These are phyloP conservation scores for Candida wancherniae DNA, from an alignment of 805 yeast genomes.

Conservation along the genomic window DNA sequence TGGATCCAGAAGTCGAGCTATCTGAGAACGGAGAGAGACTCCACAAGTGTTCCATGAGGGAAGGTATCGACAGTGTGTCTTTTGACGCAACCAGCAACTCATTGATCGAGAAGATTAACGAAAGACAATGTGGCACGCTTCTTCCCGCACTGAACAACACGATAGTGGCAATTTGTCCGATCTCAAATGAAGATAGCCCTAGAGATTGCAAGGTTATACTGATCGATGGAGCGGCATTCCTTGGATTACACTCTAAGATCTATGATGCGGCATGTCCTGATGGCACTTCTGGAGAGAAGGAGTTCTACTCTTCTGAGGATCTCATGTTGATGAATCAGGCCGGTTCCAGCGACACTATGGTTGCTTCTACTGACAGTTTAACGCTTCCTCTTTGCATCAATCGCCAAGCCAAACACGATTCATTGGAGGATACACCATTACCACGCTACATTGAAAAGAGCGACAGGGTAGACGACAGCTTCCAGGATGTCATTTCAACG, in stretches of 20 bases:
- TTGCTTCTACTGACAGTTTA: slow-evolving; percentile 6
- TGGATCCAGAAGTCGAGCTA: slow-evolving; percentile 7
- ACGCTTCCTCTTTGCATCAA: slow-evolving; percentile 7
- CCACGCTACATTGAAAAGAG: background rate
- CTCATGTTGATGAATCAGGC: slow-evolving; percentile 8
- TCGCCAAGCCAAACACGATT: background rate
- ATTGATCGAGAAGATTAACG: slow-evolving; percentile 27
- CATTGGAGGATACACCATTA: background rate
- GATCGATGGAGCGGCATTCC: slow-evolving; percentile 49
- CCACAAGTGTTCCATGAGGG: slow-evolving; percentile 40
- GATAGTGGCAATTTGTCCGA: slow-evolving; percentile 43
- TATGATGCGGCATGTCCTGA: slow-evolving; percentile 24
- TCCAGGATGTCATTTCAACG: background rate
- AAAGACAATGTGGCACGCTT: slow-evolving; percentile 57
- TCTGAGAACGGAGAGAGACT: slow-evolving; percentile 11
- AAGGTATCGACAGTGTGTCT: slow-evolving; percentile 41
- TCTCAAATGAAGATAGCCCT: slow-evolving; percentile 13
- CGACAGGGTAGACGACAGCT: background rate
- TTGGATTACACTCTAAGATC: slow-evolving; percentile 50
- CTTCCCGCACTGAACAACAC: slow-evolving; percentile 55
- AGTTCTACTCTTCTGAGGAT: slow-evolving; percentile 26
- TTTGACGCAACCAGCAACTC: slow-evolving; percentile 30
- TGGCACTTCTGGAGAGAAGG: slow-evolving; percentile 10
- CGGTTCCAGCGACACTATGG: slow-evolving; percentile 11
- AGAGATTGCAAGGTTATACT: slow-evolving; percentile 39